Percentiles rank a stretch among this genome's conserved stretches.
Conservation (phyloP, 2,329 filamentous ascomycete species). For the Trichoderma polysporum region DNA sequence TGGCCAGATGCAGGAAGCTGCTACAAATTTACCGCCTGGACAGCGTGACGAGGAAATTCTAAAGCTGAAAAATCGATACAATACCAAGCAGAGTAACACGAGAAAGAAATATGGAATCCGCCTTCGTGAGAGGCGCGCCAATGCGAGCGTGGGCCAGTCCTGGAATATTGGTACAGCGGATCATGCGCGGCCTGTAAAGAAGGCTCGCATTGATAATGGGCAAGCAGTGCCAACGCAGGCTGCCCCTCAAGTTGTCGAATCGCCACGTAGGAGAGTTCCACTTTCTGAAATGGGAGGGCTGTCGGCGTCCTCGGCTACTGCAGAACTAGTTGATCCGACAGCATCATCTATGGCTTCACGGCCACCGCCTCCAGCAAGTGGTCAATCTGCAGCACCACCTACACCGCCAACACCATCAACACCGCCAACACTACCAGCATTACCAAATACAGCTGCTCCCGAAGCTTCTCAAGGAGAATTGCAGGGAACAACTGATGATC, state of each 20-base stretch:
- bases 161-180: background rate
- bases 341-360: conserved; percentile 26
- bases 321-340: conserved; percentile 40
- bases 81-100: conserved; percentile 56
- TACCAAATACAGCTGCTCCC: background rate
- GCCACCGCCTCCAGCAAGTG: conserved; percentile 6
- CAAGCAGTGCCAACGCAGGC: conserved; percentile 8
- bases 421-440: too few species aligned
- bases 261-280: conserved; percentile 30
- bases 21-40: conserved; percentile 39
- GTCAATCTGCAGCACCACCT: background rate
- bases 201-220: conserved; percentile 24
- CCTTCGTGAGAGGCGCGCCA: conserved; percentile 49
- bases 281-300: conserved; percentile 39
- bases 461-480: background rate
- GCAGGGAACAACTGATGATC: conserved; percentile 28
- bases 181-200: conserved; percentile 26
- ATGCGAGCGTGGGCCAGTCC: conserved; percentile 39
- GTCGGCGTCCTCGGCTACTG: conserved; percentile 37
- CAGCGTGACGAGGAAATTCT: conserved; percentile 37
- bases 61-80: conserved; percentile 52
- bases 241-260: background rate
- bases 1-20: conserved; percentile 41
- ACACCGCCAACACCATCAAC: too few species aligned
- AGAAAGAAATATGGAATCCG: conserved; percentile 59